phyloP scores from a whole-genome alignment of 2,329 filamentous ascomycete genomes.

The Cercospora berteroae region DNA sequence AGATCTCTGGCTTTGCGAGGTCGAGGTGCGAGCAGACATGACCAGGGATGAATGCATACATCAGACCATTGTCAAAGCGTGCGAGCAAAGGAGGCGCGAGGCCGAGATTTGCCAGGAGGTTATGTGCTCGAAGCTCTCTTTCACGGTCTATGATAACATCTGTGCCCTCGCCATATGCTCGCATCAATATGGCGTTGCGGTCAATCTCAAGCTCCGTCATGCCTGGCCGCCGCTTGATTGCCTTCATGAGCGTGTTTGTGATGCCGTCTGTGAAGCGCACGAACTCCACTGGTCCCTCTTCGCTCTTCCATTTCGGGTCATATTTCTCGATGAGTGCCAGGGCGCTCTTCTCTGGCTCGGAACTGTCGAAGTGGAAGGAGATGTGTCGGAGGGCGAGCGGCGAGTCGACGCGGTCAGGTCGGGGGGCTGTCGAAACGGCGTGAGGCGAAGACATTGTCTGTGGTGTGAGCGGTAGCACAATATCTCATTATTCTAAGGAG shows the following conservation, averaged over 20 bases:
- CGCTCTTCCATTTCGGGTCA: conserved; percentile 76
- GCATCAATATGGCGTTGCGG: conserved; percentile 78
- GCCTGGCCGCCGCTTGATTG: conserved; percentile 67
- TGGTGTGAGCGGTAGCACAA: conserved; percentile 16
- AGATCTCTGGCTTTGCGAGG: conserved; percentile 71
- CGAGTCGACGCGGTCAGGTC: conserved; percentile 33
- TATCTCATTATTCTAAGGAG: conserved; percentile 19
- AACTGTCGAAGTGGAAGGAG: conserved; percentile 72
- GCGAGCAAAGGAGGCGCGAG: conserved; percentile 86
- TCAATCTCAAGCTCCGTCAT: conserved; percentile 75
- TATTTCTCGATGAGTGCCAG: conserved; percentile 74
- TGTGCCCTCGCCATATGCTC: conserved; percentile 92
- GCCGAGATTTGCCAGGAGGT: conserved; percentile 76
- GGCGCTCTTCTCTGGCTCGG: conserved; percentile 75
- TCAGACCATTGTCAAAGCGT: conserved; percentile 90
- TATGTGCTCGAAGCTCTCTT: conserved; percentile 66
- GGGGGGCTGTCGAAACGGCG: conserved; percentile 26
- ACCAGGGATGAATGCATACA: conserved; percentile 88
- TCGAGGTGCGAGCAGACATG: conserved; percentile 77
- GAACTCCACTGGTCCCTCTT: conserved; percentile 75
- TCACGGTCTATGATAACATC: conserved; percentile 95
- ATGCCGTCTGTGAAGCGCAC: conserved; percentile 95
- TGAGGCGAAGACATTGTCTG: conserved; percentile 26
- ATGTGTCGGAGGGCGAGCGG: conserved; percentile 53
- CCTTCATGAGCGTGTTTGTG: conserved; percentile 87